Evolutionary conservation across 192 early-diverging fungal species (phyloP).

Genomic region (Coemansia sp.): DNA sequence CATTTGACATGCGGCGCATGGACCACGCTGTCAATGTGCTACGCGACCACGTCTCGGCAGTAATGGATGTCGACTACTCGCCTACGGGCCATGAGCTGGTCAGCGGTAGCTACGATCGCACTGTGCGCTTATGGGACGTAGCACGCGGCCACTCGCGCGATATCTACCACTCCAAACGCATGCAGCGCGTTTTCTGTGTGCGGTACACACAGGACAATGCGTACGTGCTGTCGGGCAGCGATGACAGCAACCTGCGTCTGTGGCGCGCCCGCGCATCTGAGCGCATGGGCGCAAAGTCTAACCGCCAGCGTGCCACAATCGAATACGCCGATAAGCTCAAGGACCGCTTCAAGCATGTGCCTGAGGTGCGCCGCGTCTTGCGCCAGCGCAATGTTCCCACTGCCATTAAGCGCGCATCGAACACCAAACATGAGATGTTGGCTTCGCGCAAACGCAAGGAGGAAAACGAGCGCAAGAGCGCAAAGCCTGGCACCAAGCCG

Average conservation of each 20-base stretch:
- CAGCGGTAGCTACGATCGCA: slow-evolving; percentile 93
- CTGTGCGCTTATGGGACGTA: slow-evolving; percentile 83
- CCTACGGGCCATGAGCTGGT: slow-evolving; percentile 97
- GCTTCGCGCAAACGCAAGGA: slow-evolving; percentile 82
- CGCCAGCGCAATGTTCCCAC: slow-evolving; percentile 87
- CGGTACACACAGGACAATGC: slow-evolving; percentile 93
- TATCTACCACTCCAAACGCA: slow-evolving; percentile 97
- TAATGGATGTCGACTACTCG: slow-evolving; percentile 96
- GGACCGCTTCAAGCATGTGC: slow-evolving; percentile 87
- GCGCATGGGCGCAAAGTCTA: slow-evolving; percentile 71
- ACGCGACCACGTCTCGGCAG: slow-evolving; percentile 97
- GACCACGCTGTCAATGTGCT: slow-evolving; percentile 78
- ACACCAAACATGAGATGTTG: slow-evolving; percentile 79
- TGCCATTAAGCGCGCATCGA: slow-evolving; percentile 75
- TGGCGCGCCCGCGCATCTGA: slow-evolving; percentile 96
- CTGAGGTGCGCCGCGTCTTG: slow-evolving; percentile 84
- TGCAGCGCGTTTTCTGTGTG: slow-evolving; percentile 95
- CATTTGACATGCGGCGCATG: slow-evolving; percentile 98
- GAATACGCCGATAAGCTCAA: slow-evolving; percentile 88
- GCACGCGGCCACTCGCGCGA: slow-evolving; percentile 82
- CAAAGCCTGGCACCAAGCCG: slow-evolving; percentile 57
- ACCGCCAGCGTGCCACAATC: slow-evolving; percentile 73
- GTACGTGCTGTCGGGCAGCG: slow-evolving; percentile 91
- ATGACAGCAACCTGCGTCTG: slow-evolving; percentile 95
- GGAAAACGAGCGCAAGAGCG: slow-evolving; percentile 88